These are phyloP conservation scores for Citeromyces hawaiiensis DNA, from an alignment of 1,139 yeast genomes.

Conservation along the genomic window DNA sequence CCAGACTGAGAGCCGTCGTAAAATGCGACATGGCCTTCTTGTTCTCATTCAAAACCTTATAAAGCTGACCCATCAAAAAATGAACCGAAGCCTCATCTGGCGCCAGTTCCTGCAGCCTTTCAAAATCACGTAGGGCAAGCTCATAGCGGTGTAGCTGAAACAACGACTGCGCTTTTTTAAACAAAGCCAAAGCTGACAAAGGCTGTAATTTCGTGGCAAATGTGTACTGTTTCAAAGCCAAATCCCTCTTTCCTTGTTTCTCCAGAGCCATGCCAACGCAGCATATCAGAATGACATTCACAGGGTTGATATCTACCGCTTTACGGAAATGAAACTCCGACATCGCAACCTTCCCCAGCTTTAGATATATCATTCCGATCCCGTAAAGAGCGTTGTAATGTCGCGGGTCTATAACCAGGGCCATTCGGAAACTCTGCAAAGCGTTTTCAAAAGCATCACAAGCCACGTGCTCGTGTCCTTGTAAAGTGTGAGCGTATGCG, in stretches of 20 bases:
- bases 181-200: slow-evolving; percentile 71
- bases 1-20: slow-evolving; percentile 81
- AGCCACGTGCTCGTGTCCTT: slow-evolving; percentile 85
- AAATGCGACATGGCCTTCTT: slow-evolving; percentile 75
- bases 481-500: slow-evolving; percentile 83
- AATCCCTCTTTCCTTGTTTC: slow-evolving; percentile 49
- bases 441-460: slow-evolving; percentile 91
- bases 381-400: slow-evolving; percentile 96
- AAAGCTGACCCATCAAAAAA: slow-evolving; percentile 75
- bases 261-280: slow-evolving; percentile 94
- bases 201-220: slow-evolving; percentile 82
- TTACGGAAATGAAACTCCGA: slow-evolving; percentile 83
- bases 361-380: slow-evolving; percentile 86
- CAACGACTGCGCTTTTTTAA: slow-evolving; percentile 77
- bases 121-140: slow-evolving; percentile 65
- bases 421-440: slow-evolving; percentile 66
- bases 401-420: slow-evolving; percentile 63
- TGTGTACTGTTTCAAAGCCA: slow-evolving; percentile 75
- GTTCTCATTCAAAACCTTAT: slow-evolving; percentile 63
- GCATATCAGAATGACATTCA: slow-evolving; percentile 79
- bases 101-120: slow-evolving; percentile 56
- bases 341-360: slow-evolving; percentile 69
- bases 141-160: slow-evolving; percentile 60
- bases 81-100: slow-evolving; percentile 96
- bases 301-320: slow-evolving; percentile 83